Percentiles rank a stretch among this genome's conserved stretches.
Evolutionary conservation across 305 asterid genomes (phyloP).

Genomic region (Fraxinus paxiana): DNA sequence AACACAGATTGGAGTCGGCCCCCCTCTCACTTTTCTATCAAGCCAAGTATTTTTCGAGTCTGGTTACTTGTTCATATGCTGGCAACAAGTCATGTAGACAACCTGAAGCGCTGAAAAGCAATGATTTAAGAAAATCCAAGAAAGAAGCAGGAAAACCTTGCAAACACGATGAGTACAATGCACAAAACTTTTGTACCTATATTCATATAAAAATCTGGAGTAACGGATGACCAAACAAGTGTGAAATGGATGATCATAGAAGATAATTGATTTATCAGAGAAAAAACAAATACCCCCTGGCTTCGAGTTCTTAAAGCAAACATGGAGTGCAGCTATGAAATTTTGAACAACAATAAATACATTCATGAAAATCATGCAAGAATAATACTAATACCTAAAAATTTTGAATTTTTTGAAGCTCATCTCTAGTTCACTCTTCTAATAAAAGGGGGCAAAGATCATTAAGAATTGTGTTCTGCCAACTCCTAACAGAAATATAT

Average conservation of each 20-base stretch:
- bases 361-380: not conserved
- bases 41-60: constrained; percentile 3
- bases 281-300: not conserved
- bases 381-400: too few species aligned
- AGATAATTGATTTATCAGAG: not conserved
- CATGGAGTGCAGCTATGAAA: not conserved
- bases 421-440: too few species aligned
- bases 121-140: not conserved
- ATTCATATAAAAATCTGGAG: not conserved
- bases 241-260: not conserved
- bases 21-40: constrained; percentile 1
- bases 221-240: not conserved
- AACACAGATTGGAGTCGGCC: constrained; percentile 2
- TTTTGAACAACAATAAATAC: not conserved
- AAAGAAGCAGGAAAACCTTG: not conserved
- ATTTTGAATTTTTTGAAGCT: too few species aligned
- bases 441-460: not conserved
- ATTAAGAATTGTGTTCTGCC: not conserved
- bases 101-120: constrained; percentile 13
- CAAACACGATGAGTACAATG: not conserved
- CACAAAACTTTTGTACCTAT: not conserved
- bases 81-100: constrained; percentile 9
- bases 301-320: not conserved
- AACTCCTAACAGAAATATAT: not conserved
- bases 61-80: constrained; percentile 13